A percentile compares a stretch with the other conserved stretches of the same genome.
These are phyloP conservation scores for Diddensiella transvaalensis DNA, from an alignment of 805 yeast species.

Conservation along the genomic window DNA sequence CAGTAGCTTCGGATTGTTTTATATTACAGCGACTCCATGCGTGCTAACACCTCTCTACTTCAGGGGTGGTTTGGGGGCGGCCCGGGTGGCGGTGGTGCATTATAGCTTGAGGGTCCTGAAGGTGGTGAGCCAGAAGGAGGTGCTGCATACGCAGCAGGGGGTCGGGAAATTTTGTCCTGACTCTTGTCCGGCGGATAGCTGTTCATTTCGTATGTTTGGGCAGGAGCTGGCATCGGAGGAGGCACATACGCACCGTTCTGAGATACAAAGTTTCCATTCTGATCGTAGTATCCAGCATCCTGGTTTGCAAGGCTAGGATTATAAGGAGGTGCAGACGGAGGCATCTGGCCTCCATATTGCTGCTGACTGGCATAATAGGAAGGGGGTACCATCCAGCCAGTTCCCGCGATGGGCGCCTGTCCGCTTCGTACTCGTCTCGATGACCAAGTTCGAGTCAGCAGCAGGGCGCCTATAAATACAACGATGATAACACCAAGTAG, in stretches of 20 bases:
- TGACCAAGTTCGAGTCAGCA: slow-evolving; percentile 26
- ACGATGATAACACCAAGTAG: slow-evolving; percentile 29
- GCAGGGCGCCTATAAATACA: slow-evolving; percentile 22
- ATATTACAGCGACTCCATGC: no score
- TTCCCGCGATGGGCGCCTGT: slow-evolving; percentile 63
- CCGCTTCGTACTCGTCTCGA: slow-evolving; percentile 33
- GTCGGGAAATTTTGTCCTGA: neutral
- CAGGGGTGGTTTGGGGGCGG: no score
- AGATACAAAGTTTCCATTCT: slow-evolving; percentile 43
- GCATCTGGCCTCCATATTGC: slow-evolving; percentile 39
- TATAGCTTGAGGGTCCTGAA: slow-evolving; percentile 5
- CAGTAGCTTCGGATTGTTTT: no score
- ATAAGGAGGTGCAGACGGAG: slow-evolving; percentile 26
- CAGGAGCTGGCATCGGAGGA: slow-evolving; percentile 9
- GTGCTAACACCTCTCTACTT: no score
- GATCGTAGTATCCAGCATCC: slow-evolving; percentile 78
- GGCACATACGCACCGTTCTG: slow-evolving; percentile 11
- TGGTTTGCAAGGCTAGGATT: slow-evolving; percentile 28
- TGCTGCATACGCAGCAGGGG: slow-evolving; percentile 3
- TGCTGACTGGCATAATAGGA: slow-evolving; percentile 56
- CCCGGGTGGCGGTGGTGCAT: slow-evolving; percentile 1
- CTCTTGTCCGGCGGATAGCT: slow-evolving; percentile 6
- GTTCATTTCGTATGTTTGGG: slow-evolving; percentile 11
- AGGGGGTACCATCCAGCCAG: slow-evolving; percentile 87
- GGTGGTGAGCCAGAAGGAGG: slow-evolving; percentile 21